Base-by-base conservation (phyloP, 805 yeast genomes). In the Suhomyces emberorum region DNA sequence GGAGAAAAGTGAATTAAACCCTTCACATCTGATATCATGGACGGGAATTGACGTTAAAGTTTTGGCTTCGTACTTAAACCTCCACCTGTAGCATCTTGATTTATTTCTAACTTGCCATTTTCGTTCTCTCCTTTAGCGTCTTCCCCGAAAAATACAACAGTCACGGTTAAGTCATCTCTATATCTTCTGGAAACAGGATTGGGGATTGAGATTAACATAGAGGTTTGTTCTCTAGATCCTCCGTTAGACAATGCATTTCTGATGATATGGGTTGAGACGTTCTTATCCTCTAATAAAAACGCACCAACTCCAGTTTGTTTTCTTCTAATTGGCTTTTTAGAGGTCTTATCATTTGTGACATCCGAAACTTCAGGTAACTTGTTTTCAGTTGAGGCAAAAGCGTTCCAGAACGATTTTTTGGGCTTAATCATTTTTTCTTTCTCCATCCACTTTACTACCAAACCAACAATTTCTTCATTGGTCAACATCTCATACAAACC, bases 131-230 rank as follows among this genome's bases (percentile, higher is more conserved):
- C 64, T n/a, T 55, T 51, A 6, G 59, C 55, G 32, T 70, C 71
- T 16, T 77, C 77, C 9, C 95, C 95, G 57, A 93, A 93, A 61
- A 93, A 93, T 2, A 91, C 87, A 16, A 93, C 98, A 3, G 96
- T 88, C 4, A 89, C 97, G 0, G 98, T 89, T 55, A 93, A 71
- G 59, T 93, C 98, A 63, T 93, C 98, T 59, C 98, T 79, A 62
- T 89, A 91, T 30, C 88, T 74, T 62, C 98, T 79, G 15, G 96
- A 83, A 48, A 84, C 74, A 2, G 98, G 97, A 12, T 88, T 77
- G 14, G 98, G 98, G 35, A 93, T 88, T 36, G 93, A 82, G 12
- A 88, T 83, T 42, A 93, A 67, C 76, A 93, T 85, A 15, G 89
- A 79, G 3, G 89, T 88, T 49, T 88, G 89, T 43, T 91, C 96